A percentile compares a stretch with the other conserved stretches of the same genome.
Evolutionary conservation across 495 filamentous ascomycete genomes (phyloP).

Genomic region (Aspergillus baeticus): DNA sequence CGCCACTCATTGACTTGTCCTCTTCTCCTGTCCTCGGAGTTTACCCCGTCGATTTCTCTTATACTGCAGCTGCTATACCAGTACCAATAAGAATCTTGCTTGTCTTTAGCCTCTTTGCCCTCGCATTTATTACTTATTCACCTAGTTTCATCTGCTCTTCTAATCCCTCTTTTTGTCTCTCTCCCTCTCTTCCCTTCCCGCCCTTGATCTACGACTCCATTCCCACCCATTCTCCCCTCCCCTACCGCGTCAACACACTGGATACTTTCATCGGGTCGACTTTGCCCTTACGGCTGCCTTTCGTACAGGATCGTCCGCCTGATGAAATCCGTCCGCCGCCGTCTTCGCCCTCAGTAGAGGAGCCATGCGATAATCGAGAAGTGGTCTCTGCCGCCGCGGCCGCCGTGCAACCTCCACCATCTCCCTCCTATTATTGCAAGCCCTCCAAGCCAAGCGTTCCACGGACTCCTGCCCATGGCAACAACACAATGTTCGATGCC

Average conservation of each 20-base stretch:
- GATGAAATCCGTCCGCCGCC: slow-evolving; percentile 16
- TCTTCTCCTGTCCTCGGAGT: slow-evolving; percentile 1
- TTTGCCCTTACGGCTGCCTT: slow-evolving; percentile 4
- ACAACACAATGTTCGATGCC: slow-evolving; percentile 42
- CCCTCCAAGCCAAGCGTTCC: slow-evolving; percentile 15
- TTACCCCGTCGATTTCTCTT: background rate
- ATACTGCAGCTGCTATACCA: slow-evolving; percentile 3
- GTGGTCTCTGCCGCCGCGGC: slow-evolving; percentile 19
- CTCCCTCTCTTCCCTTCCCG: background rate
- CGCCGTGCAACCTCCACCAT: slow-evolving; percentile 26
- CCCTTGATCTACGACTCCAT: background rate
- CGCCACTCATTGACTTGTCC: background rate
- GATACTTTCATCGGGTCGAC: slow-evolving; percentile 22
- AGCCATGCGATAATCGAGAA: slow-evolving; percentile 34
- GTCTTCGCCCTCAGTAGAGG: slow-evolving; percentile 13
- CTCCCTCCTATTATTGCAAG: slow-evolving; percentile 15
- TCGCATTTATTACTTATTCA: slow-evolving; percentile 3
- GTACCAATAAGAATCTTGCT: background rate
- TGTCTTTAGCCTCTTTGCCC: background rate
- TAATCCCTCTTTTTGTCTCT: background rate
- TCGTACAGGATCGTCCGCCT: slow-evolving; percentile 6
- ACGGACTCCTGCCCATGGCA: slow-evolving; percentile 25
- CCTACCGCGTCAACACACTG: slow-evolving; percentile 17
- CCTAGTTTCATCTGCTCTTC: background rate
- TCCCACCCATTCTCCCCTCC: background rate